Evolutionary conservation across 805 yeast genomes (phyloP).

Genomic region (Cyberlindnera americana): DNA sequence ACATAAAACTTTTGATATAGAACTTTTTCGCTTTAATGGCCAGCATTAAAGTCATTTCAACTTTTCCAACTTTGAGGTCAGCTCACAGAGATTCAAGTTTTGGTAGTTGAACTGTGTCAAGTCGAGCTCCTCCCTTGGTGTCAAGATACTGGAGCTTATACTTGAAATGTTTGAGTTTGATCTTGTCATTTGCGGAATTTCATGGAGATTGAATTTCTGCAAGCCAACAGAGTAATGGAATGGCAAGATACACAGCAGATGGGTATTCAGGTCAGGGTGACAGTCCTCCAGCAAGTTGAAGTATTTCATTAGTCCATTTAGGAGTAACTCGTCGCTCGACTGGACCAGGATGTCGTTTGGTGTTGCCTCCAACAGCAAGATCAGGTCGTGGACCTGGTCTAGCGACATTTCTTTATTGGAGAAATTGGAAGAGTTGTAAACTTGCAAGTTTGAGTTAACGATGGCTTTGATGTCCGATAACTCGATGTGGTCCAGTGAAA

Average conservation of each 20-base stretch:
- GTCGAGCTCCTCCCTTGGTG: constrained; percentile 14
- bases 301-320: constrained; percentile 24
- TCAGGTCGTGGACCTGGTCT: constrained; percentile 24
- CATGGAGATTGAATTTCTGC: constrained; percentile 18
- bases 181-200: constrained; percentile 24
- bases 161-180: constrained; percentile 20
- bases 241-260: constrained; percentile 23
- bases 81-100: constrained; percentile 21
- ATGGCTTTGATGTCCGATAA: constrained; percentile 8
- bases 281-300: constrained; percentile 17
- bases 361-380: constrained; percentile 20
- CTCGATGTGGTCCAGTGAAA: constrained; percentile 11
- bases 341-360: constrained; percentile 19
- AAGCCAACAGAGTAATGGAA: constrained; percentile 22
- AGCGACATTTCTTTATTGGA: too few relatives aligned
- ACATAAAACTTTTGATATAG: too few relatives aligned
- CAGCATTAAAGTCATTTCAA: constrained; percentile 9
- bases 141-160: constrained; percentile 6
- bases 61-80: constrained; percentile 18
- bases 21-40: too few relatives aligned
- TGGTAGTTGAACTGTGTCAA: constrained; percentile 18
- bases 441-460: background rate
- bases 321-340: constrained; percentile 19
- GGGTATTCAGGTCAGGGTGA: constrained; percentile 15
- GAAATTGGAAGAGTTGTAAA: constrained; percentile 4